These are phyloP conservation scores for Colletotrichum somersetense DNA, from an alignment of 2,329 filamentous ascomycete species.

Conservation along the genomic window DNA sequence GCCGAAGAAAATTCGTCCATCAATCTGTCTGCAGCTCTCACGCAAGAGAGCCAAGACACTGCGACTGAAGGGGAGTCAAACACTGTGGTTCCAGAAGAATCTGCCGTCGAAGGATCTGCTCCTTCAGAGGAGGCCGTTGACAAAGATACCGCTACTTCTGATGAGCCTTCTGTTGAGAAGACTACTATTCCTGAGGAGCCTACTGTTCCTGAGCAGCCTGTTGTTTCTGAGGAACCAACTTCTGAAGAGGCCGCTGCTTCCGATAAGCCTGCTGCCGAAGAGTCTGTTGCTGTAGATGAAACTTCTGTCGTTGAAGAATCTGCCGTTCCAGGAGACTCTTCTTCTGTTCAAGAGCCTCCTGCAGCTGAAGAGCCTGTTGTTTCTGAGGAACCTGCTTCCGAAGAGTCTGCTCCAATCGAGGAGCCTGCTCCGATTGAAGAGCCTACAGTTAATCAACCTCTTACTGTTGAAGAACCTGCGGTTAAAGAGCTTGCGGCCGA, in stretches of 20 bases:
- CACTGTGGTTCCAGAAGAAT: background rate
- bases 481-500: too few species aligned
- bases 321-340: background rate
- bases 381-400: background rate
- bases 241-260: background rate
- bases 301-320: slow-evolving; percentile 2
- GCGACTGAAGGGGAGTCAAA: background rate
- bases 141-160: slow-evolving; percentile 22
- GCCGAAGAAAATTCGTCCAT: slow-evolving; percentile 25
- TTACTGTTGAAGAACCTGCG: slow-evolving; percentile 36
- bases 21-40: background rate
- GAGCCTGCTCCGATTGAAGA: background rate
- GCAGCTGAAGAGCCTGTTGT: background rate
- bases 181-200: background rate
- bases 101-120: background rate
- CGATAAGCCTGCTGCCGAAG: background rate
- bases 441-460: slow-evolving; percentile 29
- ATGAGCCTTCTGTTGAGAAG: background rate
- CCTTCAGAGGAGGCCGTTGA: background rate
- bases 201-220: background rate
- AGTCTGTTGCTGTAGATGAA: background rate
- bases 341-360: background rate
- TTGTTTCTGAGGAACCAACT: slow-evolving; percentile 8
- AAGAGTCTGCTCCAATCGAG: slow-evolving; percentile 22
- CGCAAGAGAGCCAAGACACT: slow-evolving; percentile 6